Conservation (phyloP, 1,139 yeast genomes). For the Pichia sp. region DNA sequence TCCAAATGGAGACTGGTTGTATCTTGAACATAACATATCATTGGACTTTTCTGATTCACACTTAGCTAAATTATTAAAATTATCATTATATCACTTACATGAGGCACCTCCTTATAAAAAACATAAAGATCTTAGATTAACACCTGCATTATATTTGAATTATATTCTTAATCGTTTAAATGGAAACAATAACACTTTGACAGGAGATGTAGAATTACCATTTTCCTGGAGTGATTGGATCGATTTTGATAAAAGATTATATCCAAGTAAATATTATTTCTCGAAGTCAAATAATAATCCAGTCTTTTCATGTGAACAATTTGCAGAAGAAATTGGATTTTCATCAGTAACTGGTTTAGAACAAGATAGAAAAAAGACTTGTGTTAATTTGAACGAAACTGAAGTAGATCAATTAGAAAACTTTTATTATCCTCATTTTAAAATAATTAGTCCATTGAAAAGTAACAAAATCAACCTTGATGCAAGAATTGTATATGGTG, state of each 20-base stretch:
- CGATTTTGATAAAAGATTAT: constrained; percentile 22
- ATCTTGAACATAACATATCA: too few species aligned
- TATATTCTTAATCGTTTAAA: neutral
- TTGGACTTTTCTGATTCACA: too few species aligned
- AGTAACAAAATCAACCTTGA: constrained; percentile 21
- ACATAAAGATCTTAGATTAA: constrained; percentile 1
- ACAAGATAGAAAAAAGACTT: constrained; percentile 3
- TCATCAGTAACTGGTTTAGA: neutral
- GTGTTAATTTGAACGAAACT: constrained; percentile 14
- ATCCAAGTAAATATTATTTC: constrained; percentile 20
- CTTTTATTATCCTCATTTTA: constrained; percentile 21
- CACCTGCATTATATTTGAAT: constrained; percentile 8
- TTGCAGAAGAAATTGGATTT: constrained; percentile 17
- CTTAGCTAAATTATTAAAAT: too few species aligned
- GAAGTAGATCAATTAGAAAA: constrained; percentile 12
- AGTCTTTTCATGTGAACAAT: constrained; percentile 18
- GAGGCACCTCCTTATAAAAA: too few species aligned
- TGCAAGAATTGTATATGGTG: constrained; percentile 25
- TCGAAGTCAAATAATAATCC: constrained; percentile 9
- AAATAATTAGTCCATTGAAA: constrained; percentile 16
- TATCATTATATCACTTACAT: too few species aligned
- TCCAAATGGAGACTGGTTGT: too few species aligned
- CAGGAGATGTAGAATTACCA: constrained; percentile 12
- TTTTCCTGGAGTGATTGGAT: constrained; percentile 29
- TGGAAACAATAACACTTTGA: neutral